A percentile compares a stretch with the other conserved stretches of the same genome.
Evolutionary conservation across 108 stramenopile species (phyloP).

Genomic region (Cyclotella sp.): DNA sequence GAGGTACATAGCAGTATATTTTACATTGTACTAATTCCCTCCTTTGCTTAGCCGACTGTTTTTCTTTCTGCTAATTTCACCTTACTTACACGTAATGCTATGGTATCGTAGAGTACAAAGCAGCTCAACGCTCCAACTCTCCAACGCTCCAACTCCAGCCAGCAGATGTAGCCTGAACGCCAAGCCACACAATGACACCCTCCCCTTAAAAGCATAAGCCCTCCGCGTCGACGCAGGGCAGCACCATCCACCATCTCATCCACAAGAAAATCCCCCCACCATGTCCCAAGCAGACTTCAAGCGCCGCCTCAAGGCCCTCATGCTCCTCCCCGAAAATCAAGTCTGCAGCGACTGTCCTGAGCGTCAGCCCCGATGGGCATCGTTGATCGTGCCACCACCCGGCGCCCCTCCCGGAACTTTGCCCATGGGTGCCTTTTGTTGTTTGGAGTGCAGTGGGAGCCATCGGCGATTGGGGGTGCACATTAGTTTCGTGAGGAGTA

Average conservation of each 20-base stretch:
- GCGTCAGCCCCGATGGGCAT: slow-evolving; percentile 96
- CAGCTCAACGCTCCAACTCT: too few relatives aligned
- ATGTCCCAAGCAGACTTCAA: slow-evolving; percentile 64
- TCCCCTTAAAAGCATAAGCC: not conserved
- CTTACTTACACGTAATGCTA: too few relatives aligned
- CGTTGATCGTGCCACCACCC: slow-evolving; percentile 87
- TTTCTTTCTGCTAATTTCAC: too few relatives aligned
- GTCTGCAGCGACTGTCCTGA: slow-evolving; percentile 94
- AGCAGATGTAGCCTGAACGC: too few relatives aligned
- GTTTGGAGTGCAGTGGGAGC: slow-evolving; percentile 98
- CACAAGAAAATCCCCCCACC: not conserved
- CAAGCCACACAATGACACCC: too few relatives aligned
- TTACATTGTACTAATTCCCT: too few relatives aligned
- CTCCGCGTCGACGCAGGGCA: not conserved
- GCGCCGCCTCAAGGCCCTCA: slow-evolving; percentile 81
- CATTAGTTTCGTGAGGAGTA: slow-evolving; percentile 95
- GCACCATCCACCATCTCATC: not conserved
- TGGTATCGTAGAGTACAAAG: too few relatives aligned
- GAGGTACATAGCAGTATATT: too few relatives aligned
- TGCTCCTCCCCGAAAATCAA: slow-evolving; percentile 88
- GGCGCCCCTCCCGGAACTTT: slow-evolving; percentile 76
- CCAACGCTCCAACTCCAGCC: too few relatives aligned
- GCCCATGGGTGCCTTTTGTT: slow-evolving; percentile 95
- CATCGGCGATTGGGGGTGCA: slow-evolving; percentile 98
- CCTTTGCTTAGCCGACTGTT: too few relatives aligned